Percentiles rank a stretch among this genome's conserved stretches.
Evolutionary conservation across 176 grass and related monocot species (phyloP).

Genomic region (Aegilops umbellulata): DNA sequence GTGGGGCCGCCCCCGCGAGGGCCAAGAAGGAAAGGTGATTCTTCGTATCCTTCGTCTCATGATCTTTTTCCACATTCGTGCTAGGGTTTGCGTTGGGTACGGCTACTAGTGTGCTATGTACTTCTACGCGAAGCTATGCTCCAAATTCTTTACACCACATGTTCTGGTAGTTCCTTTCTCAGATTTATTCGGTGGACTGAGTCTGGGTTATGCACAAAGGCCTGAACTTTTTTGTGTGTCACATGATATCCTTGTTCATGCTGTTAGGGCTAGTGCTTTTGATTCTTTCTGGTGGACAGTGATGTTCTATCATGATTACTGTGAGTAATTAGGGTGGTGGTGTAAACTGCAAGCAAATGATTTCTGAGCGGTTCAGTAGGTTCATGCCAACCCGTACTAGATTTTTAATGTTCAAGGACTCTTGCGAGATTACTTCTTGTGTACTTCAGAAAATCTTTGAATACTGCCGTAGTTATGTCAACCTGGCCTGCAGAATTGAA

Average conservation of each 20-base stretch:
- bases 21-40: slow-evolving; percentile 50
- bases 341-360: slow-evolving; percentile 39
- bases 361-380: slow-evolving; percentile 28
- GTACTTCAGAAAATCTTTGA: slow-evolving; percentile 45
- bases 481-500: slow-evolving; percentile 36
- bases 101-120: not conserved
- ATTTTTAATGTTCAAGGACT: slow-evolving; percentile 29
- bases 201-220: slow-evolving; percentile 2
- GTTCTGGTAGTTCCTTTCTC: not conserved
- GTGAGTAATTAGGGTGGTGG: slow-evolving; percentile 29
- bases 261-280: not conserved
- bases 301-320: slow-evolving; percentile 17
- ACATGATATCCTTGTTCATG: not conserved
- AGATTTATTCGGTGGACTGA: slow-evolving; percentile 24
- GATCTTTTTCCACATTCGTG: not conserved
- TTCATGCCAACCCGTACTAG: slow-evolving; percentile 23
- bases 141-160: not conserved
- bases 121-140: slow-evolving; percentile 34
- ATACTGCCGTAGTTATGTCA: slow-evolving; percentile 48
- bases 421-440: slow-evolving; percentile 6
- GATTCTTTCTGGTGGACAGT: slow-evolving; percentile 25
- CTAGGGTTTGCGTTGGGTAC: slow-evolving; percentile 40
- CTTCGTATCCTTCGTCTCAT: not conserved
- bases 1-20: slow-evolving; percentile 13
- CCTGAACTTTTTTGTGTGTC: slow-evolving; percentile 1